Evolutionary conservation across 2,329 filamentous ascomycete genomes (phyloP).

Genomic region (Pyrenophora seminiperda): DNA sequence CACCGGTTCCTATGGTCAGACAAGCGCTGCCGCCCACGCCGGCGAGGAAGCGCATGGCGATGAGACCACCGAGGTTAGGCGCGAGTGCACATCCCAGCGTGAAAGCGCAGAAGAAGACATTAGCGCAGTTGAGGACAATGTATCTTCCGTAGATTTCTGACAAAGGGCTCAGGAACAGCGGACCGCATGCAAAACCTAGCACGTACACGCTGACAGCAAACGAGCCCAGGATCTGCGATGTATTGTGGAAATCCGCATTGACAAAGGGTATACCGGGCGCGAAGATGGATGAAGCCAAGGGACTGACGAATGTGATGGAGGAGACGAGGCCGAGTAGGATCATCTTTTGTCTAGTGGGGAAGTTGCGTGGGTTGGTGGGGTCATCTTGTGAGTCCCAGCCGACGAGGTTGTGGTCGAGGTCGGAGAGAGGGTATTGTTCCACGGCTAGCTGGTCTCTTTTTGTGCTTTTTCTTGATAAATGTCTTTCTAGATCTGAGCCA

Average conservation of each 20-base stretch:
- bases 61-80: slow-evolving; percentile 41
- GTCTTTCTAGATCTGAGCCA: slow-evolving; percentile 36
- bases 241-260: slow-evolving; percentile 39
- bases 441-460: slow-evolving; percentile 32
- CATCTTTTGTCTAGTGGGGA: slow-evolving; percentile 33
- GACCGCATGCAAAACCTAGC: slow-evolving; percentile 42
- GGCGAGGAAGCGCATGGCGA: slow-evolving; percentile 29
- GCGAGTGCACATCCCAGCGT: slow-evolving; percentile 52
- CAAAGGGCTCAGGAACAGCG: slow-evolving; percentile 42
- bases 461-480: slow-evolving; percentile 39
- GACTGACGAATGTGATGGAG: slow-evolving; percentile 44
- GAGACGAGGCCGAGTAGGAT: slow-evolving; percentile 34
- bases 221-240: slow-evolving; percentile 37
- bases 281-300: slow-evolving; percentile 45
- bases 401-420: slow-evolving; percentile 42
- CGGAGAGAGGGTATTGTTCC: slow-evolving; percentile 39
- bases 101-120: slow-evolving; percentile 58
- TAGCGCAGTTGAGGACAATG: slow-evolving; percentile 44
- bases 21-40: slow-evolving; percentile 37
- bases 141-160: slow-evolving; percentile 45
- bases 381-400: slow-evolving; percentile 47
- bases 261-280: slow-evolving; percentile 43
- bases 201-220: slow-evolving; percentile 46
- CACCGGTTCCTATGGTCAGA: slow-evolving; percentile 45
- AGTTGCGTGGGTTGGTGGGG: slow-evolving; percentile 43